Conservation (phyloP, 805 yeast genomes). For the Kazachstania taianensis region DNA sequence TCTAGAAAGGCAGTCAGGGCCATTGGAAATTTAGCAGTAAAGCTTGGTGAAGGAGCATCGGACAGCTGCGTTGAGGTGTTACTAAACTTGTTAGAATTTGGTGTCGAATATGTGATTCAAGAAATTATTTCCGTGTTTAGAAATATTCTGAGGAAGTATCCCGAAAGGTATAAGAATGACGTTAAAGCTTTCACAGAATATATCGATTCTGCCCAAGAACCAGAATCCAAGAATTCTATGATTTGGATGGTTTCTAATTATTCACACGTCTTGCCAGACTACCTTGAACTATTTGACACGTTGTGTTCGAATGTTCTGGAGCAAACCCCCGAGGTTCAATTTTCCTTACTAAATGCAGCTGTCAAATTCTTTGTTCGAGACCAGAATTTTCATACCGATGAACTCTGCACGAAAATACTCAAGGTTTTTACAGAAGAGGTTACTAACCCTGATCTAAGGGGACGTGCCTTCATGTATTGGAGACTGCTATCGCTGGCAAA, state of each 20-base stretch:
- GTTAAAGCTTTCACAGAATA: conserved; percentile 34
- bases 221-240: conserved; percentile 68
- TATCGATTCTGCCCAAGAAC: conserved; percentile 51
- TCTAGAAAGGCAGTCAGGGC: conserved; percentile 83
- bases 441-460: conserved; percentile 78
- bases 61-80: conserved; percentile 54
- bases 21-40: conserved; percentile 80
- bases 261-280: conserved; percentile 34
- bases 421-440: conserved; percentile 63
- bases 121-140: conserved; percentile 70
- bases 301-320: conserved; percentile 38
- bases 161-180: conserved; percentile 41
- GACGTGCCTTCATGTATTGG: conserved; percentile 81
- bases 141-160: conserved; percentile 69
- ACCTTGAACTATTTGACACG: conserved; percentile 22
- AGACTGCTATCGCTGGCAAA: conserved; percentile 45
- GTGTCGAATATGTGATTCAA: conserved; percentile 65
- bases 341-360: conserved; percentile 60
- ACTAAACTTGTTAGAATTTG: conserved; percentile 48
- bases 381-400: conserved; percentile 44
- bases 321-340: conserved; percentile 67
- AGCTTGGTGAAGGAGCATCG: conserved; percentile 48
- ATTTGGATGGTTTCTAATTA: conserved; percentile 81
- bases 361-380: conserved; percentile 54
- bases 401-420: conserved; percentile 46